Base-by-base conservation (phyloP, 495 filamentous ascomycete species). In the Xylaria nigripes region DNA sequence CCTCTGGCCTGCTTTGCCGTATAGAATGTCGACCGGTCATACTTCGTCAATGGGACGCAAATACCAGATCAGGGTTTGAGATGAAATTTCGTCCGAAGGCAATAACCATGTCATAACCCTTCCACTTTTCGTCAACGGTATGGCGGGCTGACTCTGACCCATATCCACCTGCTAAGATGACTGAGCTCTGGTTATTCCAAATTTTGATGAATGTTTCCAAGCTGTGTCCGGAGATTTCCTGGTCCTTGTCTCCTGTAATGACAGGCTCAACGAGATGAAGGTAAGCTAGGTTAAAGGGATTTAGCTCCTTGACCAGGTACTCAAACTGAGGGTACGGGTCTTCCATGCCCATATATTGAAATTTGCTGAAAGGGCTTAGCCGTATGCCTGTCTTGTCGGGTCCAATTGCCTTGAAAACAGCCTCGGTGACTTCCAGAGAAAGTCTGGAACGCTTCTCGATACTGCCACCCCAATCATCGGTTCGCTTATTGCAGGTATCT, bases 31-130 rank as follows among this genome's bases (percentile, higher is more conserved):
- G 70, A 63, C 3, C 83, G 67, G 48, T 87, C 65, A 63, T 86
- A 86, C 19, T 64, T 59, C 3, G 58, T 68, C 22, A 89, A 68
- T 22, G 69, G 62, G 27, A 86, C 68, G 0, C 77, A 60, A 77
- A 86, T 0, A 78, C 72, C 49, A 90, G 65, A 64, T 90, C 86
- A 3, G 86, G 86, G 54, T 83, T 90, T 46, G 83, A 71, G 29
- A 85, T 83, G 54, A 82, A 90, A 32, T 71, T 74, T 23, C 82
- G 63, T 13, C 85, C 86, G 64, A 85, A 84, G 0, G 76, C 80
- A 43, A 82, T 60, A 2, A 71, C 55, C 18, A 78, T 58, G 47
- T 86, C 75, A 43, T 71, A 67, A 18, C 76, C 75, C 56, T 66
- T 64, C 57, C 82, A 82, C 24, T 74, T 62, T 30, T 71, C 66